These are phyloP conservation scores for Fistulifera pelliculosa DNA, from an alignment of 108 stramenopile genomes.

Conservation along the genomic window DNA sequence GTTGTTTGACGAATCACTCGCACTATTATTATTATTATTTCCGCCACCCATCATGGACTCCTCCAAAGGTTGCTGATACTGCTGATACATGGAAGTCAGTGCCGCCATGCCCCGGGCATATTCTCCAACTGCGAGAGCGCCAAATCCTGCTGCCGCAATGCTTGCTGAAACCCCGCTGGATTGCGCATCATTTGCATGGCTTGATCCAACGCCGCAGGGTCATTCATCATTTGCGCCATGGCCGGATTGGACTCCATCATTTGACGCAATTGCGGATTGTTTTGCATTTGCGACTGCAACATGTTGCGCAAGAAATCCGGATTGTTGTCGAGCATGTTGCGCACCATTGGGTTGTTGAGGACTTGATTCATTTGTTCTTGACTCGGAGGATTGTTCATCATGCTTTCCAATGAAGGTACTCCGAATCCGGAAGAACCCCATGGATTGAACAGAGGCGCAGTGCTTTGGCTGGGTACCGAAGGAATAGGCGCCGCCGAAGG, in stretches of 20 bases:
- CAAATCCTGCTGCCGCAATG: slow-evolving; percentile 91
- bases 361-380: slow-evolving; percentile 41
- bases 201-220: slow-evolving; percentile 85
- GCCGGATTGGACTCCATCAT: slow-evolving; percentile 87
- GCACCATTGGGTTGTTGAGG: slow-evolving; percentile 78
- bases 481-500: slow-evolving; percentile 2
- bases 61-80: slow-evolving; percentile 94
- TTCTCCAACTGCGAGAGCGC: slow-evolving; percentile 92
- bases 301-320: slow-evolving; percentile 83
- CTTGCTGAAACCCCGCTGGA: slow-evolving; percentile 71
- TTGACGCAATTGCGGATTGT: slow-evolving; percentile 86
- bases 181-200: slow-evolving; percentile 92
- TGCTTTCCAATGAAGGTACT: not conserved
- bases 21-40: too few relatives aligned
- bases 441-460: slow-evolving; percentile 5
- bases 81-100: slow-evolving; percentile 86
- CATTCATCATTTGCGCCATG: slow-evolving; percentile 70
- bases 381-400: slow-evolving; percentile 48
- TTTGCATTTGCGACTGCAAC: slow-evolving; percentile 50
- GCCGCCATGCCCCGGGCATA: slow-evolving; percentile 94
- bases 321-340: slow-evolving; percentile 67
- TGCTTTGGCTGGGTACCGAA: slow-evolving; percentile 1
- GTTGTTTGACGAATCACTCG: not conserved
- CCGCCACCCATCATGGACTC: slow-evolving; percentile 45
- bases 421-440: slow-evolving; percentile 1